Evolutionary conservation across 2,329 filamentous ascomycete genomes (phyloP).

Genomic region (Ophioceras dolichostomum): DNA sequence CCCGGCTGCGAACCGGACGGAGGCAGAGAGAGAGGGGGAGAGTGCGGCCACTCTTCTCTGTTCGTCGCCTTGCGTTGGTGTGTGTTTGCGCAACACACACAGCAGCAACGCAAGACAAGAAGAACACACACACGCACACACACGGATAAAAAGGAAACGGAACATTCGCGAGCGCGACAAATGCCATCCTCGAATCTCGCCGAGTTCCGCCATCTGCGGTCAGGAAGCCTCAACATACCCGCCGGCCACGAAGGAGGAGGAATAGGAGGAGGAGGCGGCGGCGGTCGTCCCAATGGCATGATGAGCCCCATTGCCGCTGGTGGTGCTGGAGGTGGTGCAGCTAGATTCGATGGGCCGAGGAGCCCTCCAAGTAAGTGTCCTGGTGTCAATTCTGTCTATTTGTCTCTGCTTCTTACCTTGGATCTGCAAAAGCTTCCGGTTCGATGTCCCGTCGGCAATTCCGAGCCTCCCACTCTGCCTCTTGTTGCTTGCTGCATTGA

Average conservation of each 20-base stretch:
- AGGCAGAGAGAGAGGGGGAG: too few species aligned
- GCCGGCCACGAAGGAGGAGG: slow-evolving; percentile 17
- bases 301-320: slow-evolving; percentile 22
- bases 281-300: slow-evolving; percentile 13
- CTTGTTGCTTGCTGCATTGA: background rate
- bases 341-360: slow-evolving; percentile 46
- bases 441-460: slow-evolving; percentile 1
- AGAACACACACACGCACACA: too few species aligned
- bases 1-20: too few species aligned
- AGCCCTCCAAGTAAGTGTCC: slow-evolving; percentile 52
- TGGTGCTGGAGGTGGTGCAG: slow-evolving; percentile 19
- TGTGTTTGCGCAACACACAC: too few species aligned
- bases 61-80: too few species aligned
- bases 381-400: too few species aligned
- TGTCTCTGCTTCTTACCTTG: slow-evolving; percentile 5
- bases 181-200: slow-evolving; percentile 14
- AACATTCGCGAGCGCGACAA: too few species aligned
- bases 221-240: slow-evolving; percentile 40
- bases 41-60: too few species aligned
- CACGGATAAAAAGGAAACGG: too few species aligned
- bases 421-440: slow-evolving; percentile 1
- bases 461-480: slow-evolving; percentile 2
- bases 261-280: too few species aligned
- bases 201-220: slow-evolving; percentile 35
- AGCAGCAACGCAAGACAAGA: too few species aligned